These are phyloP conservation scores for Trichophyton verrucosum DNA, from an alignment of 2,329 filamentous ascomycete species.

Conservation along the genomic window DNA sequence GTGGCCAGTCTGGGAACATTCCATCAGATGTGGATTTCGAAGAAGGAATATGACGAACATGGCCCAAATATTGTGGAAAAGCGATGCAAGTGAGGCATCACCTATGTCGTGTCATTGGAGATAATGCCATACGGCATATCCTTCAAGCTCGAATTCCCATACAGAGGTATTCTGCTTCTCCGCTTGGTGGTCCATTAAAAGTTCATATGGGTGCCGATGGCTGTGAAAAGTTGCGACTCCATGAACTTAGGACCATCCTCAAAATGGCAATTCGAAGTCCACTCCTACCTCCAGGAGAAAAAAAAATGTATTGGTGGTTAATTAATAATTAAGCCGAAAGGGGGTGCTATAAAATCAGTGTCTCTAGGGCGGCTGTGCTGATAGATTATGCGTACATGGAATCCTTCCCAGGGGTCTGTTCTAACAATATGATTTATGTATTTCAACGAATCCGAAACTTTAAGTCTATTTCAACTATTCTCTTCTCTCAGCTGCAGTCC, in stretches of 20 bases:
- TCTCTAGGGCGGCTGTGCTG: not conserved
- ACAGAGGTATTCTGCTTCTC: not conserved
- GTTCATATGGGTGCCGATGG: not conserved
- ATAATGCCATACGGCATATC: not conserved
- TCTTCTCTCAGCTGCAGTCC: not conserved
- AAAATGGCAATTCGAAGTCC: not conserved
- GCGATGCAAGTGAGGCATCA: conserved; percentile 61
- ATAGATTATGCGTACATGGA: not conserved
- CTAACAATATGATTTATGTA: not conserved
- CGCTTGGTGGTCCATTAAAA: not conserved
- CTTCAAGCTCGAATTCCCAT: not conserved
- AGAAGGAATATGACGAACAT: conserved; percentile 96
- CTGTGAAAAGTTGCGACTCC: not conserved
- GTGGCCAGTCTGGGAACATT: conserved; percentile 91
- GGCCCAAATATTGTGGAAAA: conserved; percentile 85
- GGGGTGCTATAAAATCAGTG: not conserved
- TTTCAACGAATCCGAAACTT: not conserved
- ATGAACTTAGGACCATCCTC: not conserved
- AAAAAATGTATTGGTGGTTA: not conserved
- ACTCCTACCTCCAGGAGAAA: not conserved
- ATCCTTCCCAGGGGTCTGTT: not conserved
- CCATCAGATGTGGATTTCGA: conserved; percentile 98
- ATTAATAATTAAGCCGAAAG: not conserved
- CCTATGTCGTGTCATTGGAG: not conserved
- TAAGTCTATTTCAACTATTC: not conserved